Evolutionary conservation across 208 protist species (phyloP).

Genomic region (Leishmania braziliensis): DNA sequence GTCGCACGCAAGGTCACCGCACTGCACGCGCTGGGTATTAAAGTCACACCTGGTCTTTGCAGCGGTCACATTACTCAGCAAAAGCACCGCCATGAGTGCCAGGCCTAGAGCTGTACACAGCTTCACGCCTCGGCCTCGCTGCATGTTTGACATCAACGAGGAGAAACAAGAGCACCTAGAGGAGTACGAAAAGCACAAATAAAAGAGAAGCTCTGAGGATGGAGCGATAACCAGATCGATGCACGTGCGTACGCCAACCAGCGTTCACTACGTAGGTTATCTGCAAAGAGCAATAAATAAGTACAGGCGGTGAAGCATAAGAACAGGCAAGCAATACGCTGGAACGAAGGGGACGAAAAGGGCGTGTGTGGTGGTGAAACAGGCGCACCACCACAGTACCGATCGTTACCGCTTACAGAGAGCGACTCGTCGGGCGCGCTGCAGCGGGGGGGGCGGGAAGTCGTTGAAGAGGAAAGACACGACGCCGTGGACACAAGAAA

Average conservation of each 20-base stretch:
- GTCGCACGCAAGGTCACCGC: conserved; percentile 50
- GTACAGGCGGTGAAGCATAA: background rate
- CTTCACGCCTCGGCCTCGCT: background rate
- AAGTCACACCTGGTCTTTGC: conserved; percentile 39
- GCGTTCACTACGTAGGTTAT: background rate
- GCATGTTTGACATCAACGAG: conserved; percentile 3
- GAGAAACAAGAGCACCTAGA: background rate
- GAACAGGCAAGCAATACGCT: background rate
- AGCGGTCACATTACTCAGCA: conserved; percentile 8
- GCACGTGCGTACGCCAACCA: background rate
- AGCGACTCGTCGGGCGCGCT: background rate
- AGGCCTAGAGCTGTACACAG: background rate
- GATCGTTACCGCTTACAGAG: background rate
- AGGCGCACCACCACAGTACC: background rate
- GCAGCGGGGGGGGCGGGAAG: background rate
- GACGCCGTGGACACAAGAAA: background rate
- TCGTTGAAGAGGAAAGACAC: background rate
- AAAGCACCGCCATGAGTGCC: conserved; percentile 8
- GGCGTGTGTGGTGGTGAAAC: background rate
- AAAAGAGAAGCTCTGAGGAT: background rate
- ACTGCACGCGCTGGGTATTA: conserved; percentile 70
- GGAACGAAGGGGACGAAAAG: background rate
- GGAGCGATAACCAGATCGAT: background rate
- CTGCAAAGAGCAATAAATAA: background rate
- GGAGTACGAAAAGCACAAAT: background rate